A percentile compares a stretch with the other conserved stretches of the same genome.
Conservation (phyloP, 2,329 filamentous ascomycete species). For the Aspergillus sp. region DNA sequence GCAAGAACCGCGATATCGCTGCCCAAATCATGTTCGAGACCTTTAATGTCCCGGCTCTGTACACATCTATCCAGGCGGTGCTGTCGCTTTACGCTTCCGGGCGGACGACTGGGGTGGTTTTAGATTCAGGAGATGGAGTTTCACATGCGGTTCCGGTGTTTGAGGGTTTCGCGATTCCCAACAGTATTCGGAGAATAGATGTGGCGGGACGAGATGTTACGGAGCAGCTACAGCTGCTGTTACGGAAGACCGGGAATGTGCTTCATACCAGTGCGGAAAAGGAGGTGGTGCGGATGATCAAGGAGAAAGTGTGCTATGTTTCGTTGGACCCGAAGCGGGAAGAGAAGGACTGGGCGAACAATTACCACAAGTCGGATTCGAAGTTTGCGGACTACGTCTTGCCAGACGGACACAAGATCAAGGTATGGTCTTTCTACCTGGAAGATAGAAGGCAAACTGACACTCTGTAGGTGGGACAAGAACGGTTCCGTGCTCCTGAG, state of each 20-base stretch:
- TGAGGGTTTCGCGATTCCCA: conserved; percentile 95
- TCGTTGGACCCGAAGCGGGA: conserved; percentile 88
- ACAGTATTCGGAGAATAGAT: conserved; percentile 92
- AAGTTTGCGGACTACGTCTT: conserved; percentile 86
- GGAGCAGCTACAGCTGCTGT: conserved; percentile 86
- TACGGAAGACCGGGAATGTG: conserved; percentile 90
- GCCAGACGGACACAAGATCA: conserved; percentile 91
- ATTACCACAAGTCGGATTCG: conserved; percentile 72
- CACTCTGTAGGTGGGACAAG: conserved; percentile 74
- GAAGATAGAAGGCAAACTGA: conserved; percentile 1
- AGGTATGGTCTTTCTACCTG: conserved; percentile 57
- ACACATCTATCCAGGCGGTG: conserved; percentile 96
- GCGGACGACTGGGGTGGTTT: conserved; percentile 91
- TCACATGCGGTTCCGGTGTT: conserved; percentile 97
- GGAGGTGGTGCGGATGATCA: conserved; percentile 96
- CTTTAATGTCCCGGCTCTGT: conserved; percentile 95
- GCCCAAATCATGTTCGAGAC: conserved; percentile 98
- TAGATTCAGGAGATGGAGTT: conserved; percentile 94
- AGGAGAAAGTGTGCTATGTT: conserved; percentile 92
- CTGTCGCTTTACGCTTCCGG: conserved; percentile 95
- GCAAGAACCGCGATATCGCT: conserved; percentile 92
- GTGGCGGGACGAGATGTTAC: conserved; percentile 96
- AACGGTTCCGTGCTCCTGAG: conserved; percentile 93
- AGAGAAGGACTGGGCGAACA: conserved; percentile 88
- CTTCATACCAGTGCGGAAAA: conserved; percentile 99